Percentiles rank a stretch among this genome's conserved stretches.
These are phyloP conservation scores for Pneumocystis sp. DNA, from an alignment of 1,139 yeast species.

Conservation along the genomic window DNA sequence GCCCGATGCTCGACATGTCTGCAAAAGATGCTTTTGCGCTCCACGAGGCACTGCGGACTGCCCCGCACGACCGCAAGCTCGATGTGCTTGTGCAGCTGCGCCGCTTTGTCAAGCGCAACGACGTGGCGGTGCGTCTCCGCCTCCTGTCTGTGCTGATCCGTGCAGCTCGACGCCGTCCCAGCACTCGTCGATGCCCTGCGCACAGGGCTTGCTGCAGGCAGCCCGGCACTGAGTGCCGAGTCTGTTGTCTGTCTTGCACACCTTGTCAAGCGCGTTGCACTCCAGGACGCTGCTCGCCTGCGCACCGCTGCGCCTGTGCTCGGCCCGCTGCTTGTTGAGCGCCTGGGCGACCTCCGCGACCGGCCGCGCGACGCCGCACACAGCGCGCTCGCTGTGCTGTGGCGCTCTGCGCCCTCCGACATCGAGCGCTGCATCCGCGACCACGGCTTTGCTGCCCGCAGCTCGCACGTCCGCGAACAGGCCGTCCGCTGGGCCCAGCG, in stretches of 20 bases:
- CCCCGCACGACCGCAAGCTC: neutral
- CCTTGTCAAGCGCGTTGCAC: constrained; percentile 56
- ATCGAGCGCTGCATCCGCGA: constrained; percentile 39
- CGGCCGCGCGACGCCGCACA: constrained; percentile 36
- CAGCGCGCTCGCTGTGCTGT: constrained; percentile 44
- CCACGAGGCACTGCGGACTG: neutral
- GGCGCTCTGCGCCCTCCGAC: constrained; percentile 46
- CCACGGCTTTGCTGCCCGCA: constrained; percentile 36
- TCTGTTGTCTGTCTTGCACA: constrained; percentile 56
- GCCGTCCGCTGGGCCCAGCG: constrained; percentile 24
- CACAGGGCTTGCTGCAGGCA: neutral
- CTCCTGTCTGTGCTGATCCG: no score
- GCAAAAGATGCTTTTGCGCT: neutral
- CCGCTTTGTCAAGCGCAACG: neutral
- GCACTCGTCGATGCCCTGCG: neutral
- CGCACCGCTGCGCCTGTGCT: constrained; percentile 35
- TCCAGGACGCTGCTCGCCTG: constrained; percentile 50
- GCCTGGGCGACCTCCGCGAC: constrained; percentile 36
- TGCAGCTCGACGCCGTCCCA: neutral
- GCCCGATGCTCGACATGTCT: neutral
- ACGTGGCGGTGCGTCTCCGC: neutral
- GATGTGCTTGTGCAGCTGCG: neutral
- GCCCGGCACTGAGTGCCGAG: neutral
- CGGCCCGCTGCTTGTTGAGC: constrained; percentile 42
- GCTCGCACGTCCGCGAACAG: constrained; percentile 26